phyloP scores from a whole-genome alignment of 2,329 filamentous ascomycete species.

The Aspergillus japonicus region DNA sequence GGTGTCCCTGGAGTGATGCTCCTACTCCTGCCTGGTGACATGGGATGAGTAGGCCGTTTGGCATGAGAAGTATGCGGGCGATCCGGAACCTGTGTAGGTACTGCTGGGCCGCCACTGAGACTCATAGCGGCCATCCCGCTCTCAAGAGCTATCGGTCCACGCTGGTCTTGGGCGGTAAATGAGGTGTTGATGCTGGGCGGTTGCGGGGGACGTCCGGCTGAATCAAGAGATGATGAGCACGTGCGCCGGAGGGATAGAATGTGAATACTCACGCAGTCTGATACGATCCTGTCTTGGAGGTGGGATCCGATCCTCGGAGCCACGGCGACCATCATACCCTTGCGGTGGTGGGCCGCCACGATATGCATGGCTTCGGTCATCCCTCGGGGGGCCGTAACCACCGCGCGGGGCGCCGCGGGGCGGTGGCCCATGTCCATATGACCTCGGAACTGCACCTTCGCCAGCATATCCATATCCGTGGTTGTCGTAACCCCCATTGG shows the following conservation, averaged over 20 bases:
- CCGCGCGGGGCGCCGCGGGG: slow-evolving; percentile 31
- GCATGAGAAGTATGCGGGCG: slow-evolving; percentile 43
- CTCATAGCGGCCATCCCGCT: slow-evolving; percentile 42
- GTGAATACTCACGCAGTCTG: slow-evolving; percentile 34
- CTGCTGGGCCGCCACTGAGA: slow-evolving; percentile 31
- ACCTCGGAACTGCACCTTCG: slow-evolving; percentile 26
- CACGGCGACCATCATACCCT: slow-evolving; percentile 27
- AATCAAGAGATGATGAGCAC: background rate
- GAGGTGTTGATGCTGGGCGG: slow-evolving; percentile 42
- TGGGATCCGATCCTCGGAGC: slow-evolving; percentile 29
- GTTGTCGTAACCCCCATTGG: slow-evolving; percentile 27
- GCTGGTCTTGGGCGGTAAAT: slow-evolving; percentile 31
- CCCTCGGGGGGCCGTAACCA: slow-evolving; percentile 26
- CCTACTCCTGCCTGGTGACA: slow-evolving; percentile 24
- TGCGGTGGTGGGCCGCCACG: slow-evolving; percentile 26
- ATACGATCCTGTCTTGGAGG: slow-evolving; percentile 32
- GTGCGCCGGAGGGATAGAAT: background rate
- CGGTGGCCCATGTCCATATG: slow-evolving; percentile 27
- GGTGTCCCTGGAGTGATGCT: slow-evolving; percentile 25
- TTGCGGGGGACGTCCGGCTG: slow-evolving; percentile 34
- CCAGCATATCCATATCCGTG: slow-evolving; percentile 28
- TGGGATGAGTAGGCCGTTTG: slow-evolving; percentile 26
- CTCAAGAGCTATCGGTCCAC: slow-evolving; percentile 36
- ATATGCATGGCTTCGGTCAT: slow-evolving; percentile 25
- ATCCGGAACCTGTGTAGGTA: slow-evolving; percentile 23